Evolutionary conservation across 306 rosid species (phyloP), one percentile per base, ranked within the genome.

Genomic region (Sphenostylis stenocarpa): DNA sequence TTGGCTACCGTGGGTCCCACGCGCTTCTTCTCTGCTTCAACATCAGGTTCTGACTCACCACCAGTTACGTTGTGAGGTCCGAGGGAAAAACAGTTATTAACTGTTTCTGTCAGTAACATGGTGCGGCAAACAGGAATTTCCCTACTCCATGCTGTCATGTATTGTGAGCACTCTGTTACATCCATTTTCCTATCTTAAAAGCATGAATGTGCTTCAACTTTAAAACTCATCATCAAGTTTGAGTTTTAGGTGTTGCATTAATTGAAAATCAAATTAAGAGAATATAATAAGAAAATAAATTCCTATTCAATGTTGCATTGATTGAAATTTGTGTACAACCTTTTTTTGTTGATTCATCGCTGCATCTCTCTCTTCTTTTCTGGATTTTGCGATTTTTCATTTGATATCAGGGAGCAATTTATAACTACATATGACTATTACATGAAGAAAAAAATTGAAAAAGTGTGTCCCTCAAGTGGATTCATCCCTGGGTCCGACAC

Each of bases 1-100:
- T 79, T 81, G 89, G 84, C 81, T 51, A 2, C 0, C 0, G 0
- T 1, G 84, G 96, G 91, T 12, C 96, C 94, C 89, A 82, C 90
- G 19, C 83, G 79, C 71, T 49, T 77, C 43, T 23, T n/a, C 23
- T 60, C 51, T 6, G 80, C 85, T 83, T 81, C 5, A 67, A 75
- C 86, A 43, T 70, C 66, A 77, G 73, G 69, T 64, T 76, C 43
- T 24, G 64, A 26, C 12, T 38, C 62, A 29, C 58, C 47, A 21
- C 0, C 29, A 23, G 58, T 60, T 62, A n/a, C 70, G 75, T 47
- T 7, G 1, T n/a, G 72, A 78, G 75, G 75, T 43, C 5, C 3
- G 63, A 14, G 12, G 9, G 15, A 64, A 36, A 39, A 33, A 56
- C 80, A 72, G 82, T 71, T 29, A 4, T 20, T 36, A 77, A 77